phyloP scores from a whole-genome alignment of 371 early-diverging fungal species.

The Mucor irregularis region DNA sequence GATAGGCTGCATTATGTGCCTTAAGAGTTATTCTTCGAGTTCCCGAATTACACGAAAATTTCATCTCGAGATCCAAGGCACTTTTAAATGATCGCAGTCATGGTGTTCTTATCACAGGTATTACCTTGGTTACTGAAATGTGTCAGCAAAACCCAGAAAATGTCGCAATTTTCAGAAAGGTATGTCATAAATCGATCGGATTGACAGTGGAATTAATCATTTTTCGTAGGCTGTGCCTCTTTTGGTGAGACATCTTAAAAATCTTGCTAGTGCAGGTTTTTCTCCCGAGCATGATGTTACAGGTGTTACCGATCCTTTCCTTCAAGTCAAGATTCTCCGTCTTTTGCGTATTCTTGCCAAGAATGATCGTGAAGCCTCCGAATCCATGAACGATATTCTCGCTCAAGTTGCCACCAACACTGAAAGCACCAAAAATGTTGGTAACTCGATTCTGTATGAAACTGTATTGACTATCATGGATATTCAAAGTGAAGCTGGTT shows the following conservation, averaged over 20 bases:
- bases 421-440: slow-evolving; percentile 94
- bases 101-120: slow-evolving; percentile 91
- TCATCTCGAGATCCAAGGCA: slow-evolving; percentile 68
- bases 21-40: slow-evolving; percentile 90
- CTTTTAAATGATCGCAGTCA: slow-evolving; percentile 93
- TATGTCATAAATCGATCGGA: slow-evolving; percentile 16
- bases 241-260: slow-evolving; percentile 87
- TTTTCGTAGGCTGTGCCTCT: slow-evolving; percentile 72
- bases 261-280: slow-evolving; percentile 83
- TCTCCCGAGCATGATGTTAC: slow-evolving; percentile 97
- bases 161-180: slow-evolving; percentile 68
- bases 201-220: background rate
- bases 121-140: slow-evolving; percentile 92
- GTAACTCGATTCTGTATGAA: slow-evolving; percentile 96
- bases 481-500: slow-evolving; percentile 86
- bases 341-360: slow-evolving; percentile 88
- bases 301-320: slow-evolving; percentile 95
- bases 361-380: slow-evolving; percentile 84
- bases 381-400: slow-evolving; percentile 94
- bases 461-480: slow-evolving; percentile 95
- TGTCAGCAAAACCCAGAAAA: slow-evolving; percentile 74
- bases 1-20: slow-evolving; percentile 89
- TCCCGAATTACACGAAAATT: slow-evolving; percentile 90
- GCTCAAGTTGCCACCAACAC: slow-evolving; percentile 97
- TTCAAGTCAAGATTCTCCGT: slow-evolving; percentile 93